Conservation (phyloP, 1,139 yeast species). For the Yamadazyma membranifaciens region DNA sequence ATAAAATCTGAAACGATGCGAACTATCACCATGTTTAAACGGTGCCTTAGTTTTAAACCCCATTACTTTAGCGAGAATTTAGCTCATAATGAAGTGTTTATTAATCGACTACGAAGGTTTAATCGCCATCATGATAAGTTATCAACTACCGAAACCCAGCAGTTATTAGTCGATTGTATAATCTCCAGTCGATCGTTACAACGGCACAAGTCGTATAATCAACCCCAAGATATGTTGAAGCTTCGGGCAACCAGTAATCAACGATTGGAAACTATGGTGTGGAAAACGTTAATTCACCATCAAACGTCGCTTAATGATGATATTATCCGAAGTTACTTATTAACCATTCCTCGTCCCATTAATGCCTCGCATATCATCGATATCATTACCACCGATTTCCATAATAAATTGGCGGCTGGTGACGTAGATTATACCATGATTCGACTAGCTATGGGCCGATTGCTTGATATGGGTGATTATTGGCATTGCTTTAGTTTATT, state of each 20-base stretch:
- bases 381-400: conserved; percentile 7
- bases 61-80: conserved; percentile 21
- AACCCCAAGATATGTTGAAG: no score
- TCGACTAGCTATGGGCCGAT: conserved; percentile 19
- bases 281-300: neutral
- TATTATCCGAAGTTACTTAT: conserved; percentile 18
- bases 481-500: conserved; percentile 30
- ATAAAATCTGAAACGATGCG: neutral
- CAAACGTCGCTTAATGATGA: conserved; percentile 1
- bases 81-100: conserved; percentile 28
- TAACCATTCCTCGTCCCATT: conserved; percentile 18
- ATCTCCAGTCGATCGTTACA: conserved; percentile 22
- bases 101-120: conserved; percentile 17
- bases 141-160: conserved; percentile 1
- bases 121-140: neutral
- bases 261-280: neutral
- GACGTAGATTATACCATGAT: conserved; percentile 12
- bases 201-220: conserved; percentile 10
- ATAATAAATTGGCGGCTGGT: conserved; percentile 2
- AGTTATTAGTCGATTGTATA: conserved; percentile 23
- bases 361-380: conserved; percentile 18
- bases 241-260: neutral
- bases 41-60: neutral
- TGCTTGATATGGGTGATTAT: conserved; percentile 35
- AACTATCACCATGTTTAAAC: conserved; percentile 1